Evolutionary conservation across 2,329 filamentous ascomycete species (phyloP).

Genomic region (Leptographium galeiforme): DNA sequence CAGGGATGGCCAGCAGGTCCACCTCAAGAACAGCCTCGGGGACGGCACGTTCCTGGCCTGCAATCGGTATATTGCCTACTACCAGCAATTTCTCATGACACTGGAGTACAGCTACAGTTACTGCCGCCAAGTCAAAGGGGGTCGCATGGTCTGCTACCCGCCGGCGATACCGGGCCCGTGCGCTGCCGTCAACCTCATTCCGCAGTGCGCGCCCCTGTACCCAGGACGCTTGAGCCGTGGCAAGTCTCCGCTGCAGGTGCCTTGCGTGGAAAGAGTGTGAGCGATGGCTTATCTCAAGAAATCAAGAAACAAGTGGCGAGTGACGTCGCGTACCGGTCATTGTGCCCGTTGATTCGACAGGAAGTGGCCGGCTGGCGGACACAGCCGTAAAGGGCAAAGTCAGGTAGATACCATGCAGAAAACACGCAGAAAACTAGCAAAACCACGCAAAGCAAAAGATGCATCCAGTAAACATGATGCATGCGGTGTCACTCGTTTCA

Average conservation of each 20-base stretch:
- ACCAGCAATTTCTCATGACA: conserved; percentile 22
- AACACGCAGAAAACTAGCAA: too few species aligned
- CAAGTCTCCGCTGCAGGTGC: conserved; percentile 18
- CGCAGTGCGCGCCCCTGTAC: conserved; percentile 26
- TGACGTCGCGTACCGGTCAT: too few species aligned
- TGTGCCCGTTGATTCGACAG: too few species aligned
- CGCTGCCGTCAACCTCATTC: conserved; percentile 26
- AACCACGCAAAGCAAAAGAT: too few species aligned
- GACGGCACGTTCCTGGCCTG: conserved; percentile 27
- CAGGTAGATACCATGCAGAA: too few species aligned
- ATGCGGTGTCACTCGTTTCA: neutral
- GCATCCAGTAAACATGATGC: too few species aligned
- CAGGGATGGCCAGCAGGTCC: neutral
- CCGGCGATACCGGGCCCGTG: conserved; percentile 24
- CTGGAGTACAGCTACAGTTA: conserved; percentile 24
- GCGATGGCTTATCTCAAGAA: neutral
- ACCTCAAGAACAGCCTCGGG: conserved; percentile 8
- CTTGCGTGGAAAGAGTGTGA: conserved; percentile 24
- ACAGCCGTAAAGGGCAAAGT: too few species aligned
- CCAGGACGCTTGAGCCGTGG: conserved; percentile 17
- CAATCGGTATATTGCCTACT: conserved; percentile 27
- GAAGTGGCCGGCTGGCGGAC: too few species aligned
- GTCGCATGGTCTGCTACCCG: neutral
- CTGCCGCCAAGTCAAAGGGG: neutral
- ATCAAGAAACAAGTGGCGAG: too few species aligned